Conservation (phyloP, 352 stramenopile genomes). For the Pythium phragmitis region DNA sequence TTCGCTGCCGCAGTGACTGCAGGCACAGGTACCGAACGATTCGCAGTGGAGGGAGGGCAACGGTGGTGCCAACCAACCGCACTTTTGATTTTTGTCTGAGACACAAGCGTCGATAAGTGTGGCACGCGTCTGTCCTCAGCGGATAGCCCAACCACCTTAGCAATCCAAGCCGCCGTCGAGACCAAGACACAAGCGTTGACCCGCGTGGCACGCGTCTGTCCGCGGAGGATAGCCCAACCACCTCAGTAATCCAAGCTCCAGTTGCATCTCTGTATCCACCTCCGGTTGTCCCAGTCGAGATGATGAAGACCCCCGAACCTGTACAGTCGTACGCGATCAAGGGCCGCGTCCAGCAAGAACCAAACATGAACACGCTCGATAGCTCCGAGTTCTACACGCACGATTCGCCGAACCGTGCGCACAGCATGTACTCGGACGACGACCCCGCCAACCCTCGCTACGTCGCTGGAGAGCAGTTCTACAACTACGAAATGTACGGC, state of each 20-base stretch:
- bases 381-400: constrained; percentile 26
- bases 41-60: background rate
- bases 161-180: background rate
- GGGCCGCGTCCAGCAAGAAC: constrained; percentile 7
- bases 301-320: constrained; percentile 11
- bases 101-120: background rate
- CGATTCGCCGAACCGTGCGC: constrained; percentile 15
- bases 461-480: constrained; percentile 68
- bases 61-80: constrained; percentile 1
- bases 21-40: background rate
- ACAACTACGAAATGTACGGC: constrained; percentile 72
- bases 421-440: constrained; percentile 27
- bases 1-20: too few species aligned
- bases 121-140: background rate
- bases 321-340: constrained; percentile 14
- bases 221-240: too few species aligned
- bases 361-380: constrained; percentile 16
- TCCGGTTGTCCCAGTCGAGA: background rate
- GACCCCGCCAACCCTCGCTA: constrained; percentile 36
- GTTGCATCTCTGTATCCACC: too few species aligned
- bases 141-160: background rate
- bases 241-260: too few species aligned
- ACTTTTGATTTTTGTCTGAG: constrained; percentile 17
- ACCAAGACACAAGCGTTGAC: background rate
- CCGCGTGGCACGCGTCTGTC: background rate